These are phyloP conservation scores for Erodium maritimum DNA, from an alignment of 345 rosid species.

Conservation along the genomic window DNA sequence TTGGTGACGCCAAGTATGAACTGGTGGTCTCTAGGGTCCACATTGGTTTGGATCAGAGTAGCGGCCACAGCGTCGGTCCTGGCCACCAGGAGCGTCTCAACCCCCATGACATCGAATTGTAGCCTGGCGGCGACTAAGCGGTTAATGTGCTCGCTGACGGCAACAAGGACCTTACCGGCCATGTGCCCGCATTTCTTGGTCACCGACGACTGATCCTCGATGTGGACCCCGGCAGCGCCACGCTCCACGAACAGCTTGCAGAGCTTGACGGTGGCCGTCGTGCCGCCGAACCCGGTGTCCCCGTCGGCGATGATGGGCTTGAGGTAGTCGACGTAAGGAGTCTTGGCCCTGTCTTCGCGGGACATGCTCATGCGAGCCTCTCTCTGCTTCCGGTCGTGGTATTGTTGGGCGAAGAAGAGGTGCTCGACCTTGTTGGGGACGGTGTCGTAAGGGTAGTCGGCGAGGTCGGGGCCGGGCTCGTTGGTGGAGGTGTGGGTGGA, in stretches of 20 bases:
- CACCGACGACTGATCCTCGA: slow-evolving; percentile 90
- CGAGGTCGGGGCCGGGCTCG: slow-evolving; percentile 98
- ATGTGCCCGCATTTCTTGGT: slow-evolving; percentile 95
- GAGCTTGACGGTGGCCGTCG: slow-evolving; percentile 86
- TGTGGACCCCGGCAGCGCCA: slow-evolving; percentile 90
- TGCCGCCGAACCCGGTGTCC: slow-evolving; percentile 90
- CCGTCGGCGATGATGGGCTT: slow-evolving; percentile 98
- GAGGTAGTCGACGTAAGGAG: slow-evolving; percentile 73
- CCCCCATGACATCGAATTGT: slow-evolving; percentile 93
- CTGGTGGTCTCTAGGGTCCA: slow-evolving; percentile 81
- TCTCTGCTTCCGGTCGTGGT: slow-evolving; percentile 86
- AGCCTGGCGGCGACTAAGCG: slow-evolving; percentile 92
- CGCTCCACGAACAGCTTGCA: slow-evolving; percentile 93
- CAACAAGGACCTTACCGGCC: slow-evolving; percentile 95
- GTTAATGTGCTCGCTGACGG: slow-evolving; percentile 79
- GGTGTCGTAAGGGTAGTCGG: slow-evolving; percentile 91
- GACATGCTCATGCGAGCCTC: slow-evolving; percentile 88
- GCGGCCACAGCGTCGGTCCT: slow-evolving; percentile 87
- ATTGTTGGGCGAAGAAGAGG: slow-evolving; percentile 83
- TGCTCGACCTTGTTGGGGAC: slow-evolving; percentile 95
- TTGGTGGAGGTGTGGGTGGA: slow-evolving; percentile 88
- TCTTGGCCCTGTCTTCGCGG: slow-evolving; percentile 66
- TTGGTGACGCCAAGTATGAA: slow-evolving; percentile 84
- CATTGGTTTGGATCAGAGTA: slow-evolving; percentile 67
- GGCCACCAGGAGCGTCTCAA: slow-evolving; percentile 82